Evolutionary conservation across 257 asterid species (phyloP), one percentile per base, ranked within the genome.

Genomic region (Nicotiana paniculata): DNA sequence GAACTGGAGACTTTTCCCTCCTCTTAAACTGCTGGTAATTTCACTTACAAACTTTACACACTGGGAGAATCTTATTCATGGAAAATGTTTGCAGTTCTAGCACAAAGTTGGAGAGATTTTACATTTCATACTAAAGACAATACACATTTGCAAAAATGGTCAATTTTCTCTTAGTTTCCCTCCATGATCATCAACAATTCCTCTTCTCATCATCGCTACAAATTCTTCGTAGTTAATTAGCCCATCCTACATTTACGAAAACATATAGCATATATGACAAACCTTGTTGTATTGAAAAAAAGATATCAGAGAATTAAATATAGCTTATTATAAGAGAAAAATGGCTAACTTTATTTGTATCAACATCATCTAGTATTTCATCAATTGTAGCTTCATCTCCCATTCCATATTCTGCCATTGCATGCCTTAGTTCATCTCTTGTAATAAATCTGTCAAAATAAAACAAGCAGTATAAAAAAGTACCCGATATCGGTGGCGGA

Each of bases 361-460:
- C 99, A 24, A 94, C 97, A 53, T 96, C 99, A 57, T 96, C 86
- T 77, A 96, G 92, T 61, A 96, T 90, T 84, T 94, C 99, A 28
- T 92, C 91, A 3, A 96, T 91, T 7, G 99, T 91, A 26, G 91
- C 95, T 77, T 96, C 99, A 85, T 94, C 99, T 53, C 98, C 99
- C 95, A 96, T 93, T 63, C 95, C 97, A 75, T 93, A 96, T 80
- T 87, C 86, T 66, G 90, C 82, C 99, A 96, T 94, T 5, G 97
- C 97, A 24, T 86, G 93, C 82, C 91, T 92, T 18, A 96, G 90
- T 88, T 96, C 99, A 87, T 96, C 99, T 90, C 98, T 89, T 61
- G 99, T 94, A 61, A 96, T 96, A 85, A 75, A 88, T 82, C 99
- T 95, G 89, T 66, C 18, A 82, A 72, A 53, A 21, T 15, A 33